Conservation (phyloP, 2,329 filamentous ascomycete species). For the Fusarium gaditjirri region DNA sequence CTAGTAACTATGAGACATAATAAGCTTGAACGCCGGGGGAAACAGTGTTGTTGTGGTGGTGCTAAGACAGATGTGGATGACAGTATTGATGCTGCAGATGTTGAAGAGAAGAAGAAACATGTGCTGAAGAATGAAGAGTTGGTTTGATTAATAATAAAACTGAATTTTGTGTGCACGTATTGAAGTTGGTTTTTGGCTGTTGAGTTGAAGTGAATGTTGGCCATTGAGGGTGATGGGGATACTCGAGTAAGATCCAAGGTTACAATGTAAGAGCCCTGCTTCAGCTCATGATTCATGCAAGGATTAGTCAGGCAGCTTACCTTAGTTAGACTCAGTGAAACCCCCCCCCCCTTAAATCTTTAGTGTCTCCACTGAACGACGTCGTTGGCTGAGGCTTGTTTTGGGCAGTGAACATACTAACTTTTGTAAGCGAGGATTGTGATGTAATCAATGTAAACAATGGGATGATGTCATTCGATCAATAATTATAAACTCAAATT, state of each 20-base stretch:
- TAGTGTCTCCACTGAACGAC: slow-evolving; percentile 16
- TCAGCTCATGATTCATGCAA: slow-evolving; percentile 21
- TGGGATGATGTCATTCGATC: slow-evolving; percentile 19
- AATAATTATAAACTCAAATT: background rate
- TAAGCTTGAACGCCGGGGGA: background rate
- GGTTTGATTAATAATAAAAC: background rate
- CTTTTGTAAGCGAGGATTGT: background rate
- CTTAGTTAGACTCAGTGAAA: background rate
- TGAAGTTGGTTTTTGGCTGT: background rate
- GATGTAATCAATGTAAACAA: slow-evolving; percentile 24
- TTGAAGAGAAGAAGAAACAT: background rate
- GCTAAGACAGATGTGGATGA: background rate
- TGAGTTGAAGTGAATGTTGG: background rate
- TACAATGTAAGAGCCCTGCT: background rate
- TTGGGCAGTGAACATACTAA: slow-evolving; percentile 1
- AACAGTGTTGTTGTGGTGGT: background rate
- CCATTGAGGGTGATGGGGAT: slow-evolving; percentile 14
- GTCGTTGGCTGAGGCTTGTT: slow-evolving; percentile 25
- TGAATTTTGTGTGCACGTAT: background rate
- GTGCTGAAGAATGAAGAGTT: background rate
- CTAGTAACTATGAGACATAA: background rate
- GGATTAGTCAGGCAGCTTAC: too few species aligned
- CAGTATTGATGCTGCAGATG: background rate
- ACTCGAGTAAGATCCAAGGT: background rate
- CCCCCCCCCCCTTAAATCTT: background rate